Evolutionary conservation across 108 stramenopile genomes (phyloP).

Genomic region (Nitzschia palea): DNA sequence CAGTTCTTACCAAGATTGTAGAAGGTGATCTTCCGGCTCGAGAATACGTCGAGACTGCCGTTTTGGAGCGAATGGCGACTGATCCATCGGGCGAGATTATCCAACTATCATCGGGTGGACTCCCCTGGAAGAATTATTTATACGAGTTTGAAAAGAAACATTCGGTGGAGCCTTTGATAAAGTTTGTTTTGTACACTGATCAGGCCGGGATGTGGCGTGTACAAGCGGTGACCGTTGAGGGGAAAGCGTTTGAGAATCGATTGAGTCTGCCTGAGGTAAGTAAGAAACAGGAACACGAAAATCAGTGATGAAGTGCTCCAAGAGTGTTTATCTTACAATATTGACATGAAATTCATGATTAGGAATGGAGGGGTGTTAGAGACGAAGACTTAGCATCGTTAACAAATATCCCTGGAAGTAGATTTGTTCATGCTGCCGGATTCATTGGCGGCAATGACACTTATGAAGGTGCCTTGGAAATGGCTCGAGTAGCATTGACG

Average conservation of each 20-base stretch:
- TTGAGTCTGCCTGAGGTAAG: constrained; percentile 73
- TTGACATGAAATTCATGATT: not conserved
- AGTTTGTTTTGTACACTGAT: constrained; percentile 96
- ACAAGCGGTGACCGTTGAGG: constrained; percentile 97
- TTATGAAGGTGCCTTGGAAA: constrained; percentile 91
- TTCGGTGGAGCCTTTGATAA: constrained; percentile 60
- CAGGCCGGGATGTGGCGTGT: constrained; percentile 93
- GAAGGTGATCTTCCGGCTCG: constrained; percentile 92
- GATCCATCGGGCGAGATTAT: constrained; percentile 88
- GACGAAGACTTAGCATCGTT: constrained; percentile 80
- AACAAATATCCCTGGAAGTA: constrained; percentile 85
- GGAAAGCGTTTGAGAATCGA: constrained; percentile 89
- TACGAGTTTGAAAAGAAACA: constrained; percentile 89
- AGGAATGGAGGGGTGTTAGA: constrained; percentile 92
- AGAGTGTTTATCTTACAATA: not conserved
- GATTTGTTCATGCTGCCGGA: constrained; percentile 95
- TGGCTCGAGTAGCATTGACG: constrained; percentile 80
- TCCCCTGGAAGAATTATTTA: constrained; percentile 94
- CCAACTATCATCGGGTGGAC: constrained; percentile 66
- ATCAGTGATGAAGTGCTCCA: no score
- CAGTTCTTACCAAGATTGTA: constrained; percentile 73
- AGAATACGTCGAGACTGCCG: constrained; percentile 77
- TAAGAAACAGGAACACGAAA: no score
- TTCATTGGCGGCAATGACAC: constrained; percentile 98
- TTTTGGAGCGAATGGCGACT: constrained; percentile 56